A percentile compares a stretch with the other conserved stretches of the same genome.
phyloP scores from a whole-genome alignment of 2,329 filamentous ascomycete species.

The Fusarium burgessii region DNA sequence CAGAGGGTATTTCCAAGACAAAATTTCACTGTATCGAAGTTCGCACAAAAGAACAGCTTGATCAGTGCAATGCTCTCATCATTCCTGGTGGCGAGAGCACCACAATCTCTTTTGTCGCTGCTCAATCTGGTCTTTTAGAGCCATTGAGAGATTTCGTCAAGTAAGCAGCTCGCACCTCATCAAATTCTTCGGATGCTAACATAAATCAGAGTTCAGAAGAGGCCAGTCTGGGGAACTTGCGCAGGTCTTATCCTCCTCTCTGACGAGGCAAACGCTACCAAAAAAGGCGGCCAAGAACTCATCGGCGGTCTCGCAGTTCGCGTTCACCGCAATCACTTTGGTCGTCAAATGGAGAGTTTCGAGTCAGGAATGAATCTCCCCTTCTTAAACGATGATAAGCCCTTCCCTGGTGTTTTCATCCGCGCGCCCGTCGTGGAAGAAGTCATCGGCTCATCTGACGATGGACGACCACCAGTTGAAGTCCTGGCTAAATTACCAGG shows the following conservation, averaged over 20 bases:
- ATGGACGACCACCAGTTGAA: constrained; percentile 57
- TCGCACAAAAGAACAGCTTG: constrained; percentile 78
- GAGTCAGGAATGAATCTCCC: constrained; percentile 78
- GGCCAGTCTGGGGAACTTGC: constrained; percentile 95
- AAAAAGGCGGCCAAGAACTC: constrained; percentile 90
- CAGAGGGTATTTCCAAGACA: constrained; percentile 36
- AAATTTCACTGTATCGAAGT: constrained; percentile 80
- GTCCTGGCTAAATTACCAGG: constrained; percentile 64
- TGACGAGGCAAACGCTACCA: constrained; percentile 87
- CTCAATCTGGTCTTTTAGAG: constrained; percentile 82
- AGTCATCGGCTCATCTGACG: constrained; percentile 61
- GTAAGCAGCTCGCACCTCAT: constrained; percentile 59
- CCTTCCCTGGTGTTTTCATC: constrained; percentile 90
- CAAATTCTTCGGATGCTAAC: neutral
- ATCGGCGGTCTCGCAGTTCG: constrained; percentile 92
- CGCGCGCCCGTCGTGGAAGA: constrained; percentile 93
- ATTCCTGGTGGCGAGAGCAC: constrained; percentile 97
- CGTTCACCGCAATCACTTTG: constrained; percentile 95
- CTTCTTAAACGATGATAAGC: constrained; percentile 66
- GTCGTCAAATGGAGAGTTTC: constrained; percentile 92
- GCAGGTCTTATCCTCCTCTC: constrained; percentile 93
- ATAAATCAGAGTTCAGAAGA: constrained; percentile 72
- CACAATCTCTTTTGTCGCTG: constrained; percentile 88
- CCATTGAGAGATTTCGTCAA: constrained; percentile 92
- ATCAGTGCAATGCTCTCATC: constrained; percentile 82